Conservation (phyloP, 176 grass and related monocot species). For the Miscanthus lutarioriparius region DNA sequence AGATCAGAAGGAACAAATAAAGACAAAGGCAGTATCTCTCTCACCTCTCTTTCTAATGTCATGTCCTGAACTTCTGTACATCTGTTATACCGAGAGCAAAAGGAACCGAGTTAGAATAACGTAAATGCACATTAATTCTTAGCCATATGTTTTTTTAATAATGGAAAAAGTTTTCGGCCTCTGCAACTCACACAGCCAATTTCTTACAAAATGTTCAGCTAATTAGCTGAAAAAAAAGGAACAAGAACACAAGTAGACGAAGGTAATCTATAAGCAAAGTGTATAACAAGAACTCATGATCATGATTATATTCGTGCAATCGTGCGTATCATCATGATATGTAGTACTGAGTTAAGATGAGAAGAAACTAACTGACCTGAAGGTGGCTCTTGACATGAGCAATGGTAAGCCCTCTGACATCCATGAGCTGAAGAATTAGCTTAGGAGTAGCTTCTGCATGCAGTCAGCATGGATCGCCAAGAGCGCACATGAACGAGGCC, state of each 20-base stretch:
- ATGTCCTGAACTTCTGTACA: conserved; percentile 86
- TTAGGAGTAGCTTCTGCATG: conserved; percentile 86
- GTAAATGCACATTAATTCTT: background rate
- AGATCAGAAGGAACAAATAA: background rate
- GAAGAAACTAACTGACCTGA: conserved; percentile 53
- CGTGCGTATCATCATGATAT: background rate
- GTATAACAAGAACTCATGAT: no score
- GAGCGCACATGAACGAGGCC: background rate
- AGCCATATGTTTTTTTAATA: background rate
- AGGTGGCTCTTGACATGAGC: conserved; percentile 97
- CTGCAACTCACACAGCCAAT: no score
- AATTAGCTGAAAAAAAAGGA: no score
- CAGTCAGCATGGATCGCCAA: background rate
- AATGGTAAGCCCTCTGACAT: conserved; percentile 73
- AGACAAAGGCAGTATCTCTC: background rate
- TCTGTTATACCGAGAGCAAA: conserved; percentile 47
- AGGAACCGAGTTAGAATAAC: background rate
- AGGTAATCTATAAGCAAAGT: no score
- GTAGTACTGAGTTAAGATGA: background rate
- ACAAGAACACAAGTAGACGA: no score
- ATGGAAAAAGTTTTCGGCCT: no score
- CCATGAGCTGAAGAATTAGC: conserved; percentile 88
- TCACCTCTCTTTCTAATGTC: conserved; percentile 58
- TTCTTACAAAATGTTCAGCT: no score
- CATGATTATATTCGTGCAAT: no score